Evolutionary conservation across 495 filamentous ascomycete genomes (phyloP), one percentile per base, ranked within the genome.

Genomic region (Daldinia caldariorum): DNA sequence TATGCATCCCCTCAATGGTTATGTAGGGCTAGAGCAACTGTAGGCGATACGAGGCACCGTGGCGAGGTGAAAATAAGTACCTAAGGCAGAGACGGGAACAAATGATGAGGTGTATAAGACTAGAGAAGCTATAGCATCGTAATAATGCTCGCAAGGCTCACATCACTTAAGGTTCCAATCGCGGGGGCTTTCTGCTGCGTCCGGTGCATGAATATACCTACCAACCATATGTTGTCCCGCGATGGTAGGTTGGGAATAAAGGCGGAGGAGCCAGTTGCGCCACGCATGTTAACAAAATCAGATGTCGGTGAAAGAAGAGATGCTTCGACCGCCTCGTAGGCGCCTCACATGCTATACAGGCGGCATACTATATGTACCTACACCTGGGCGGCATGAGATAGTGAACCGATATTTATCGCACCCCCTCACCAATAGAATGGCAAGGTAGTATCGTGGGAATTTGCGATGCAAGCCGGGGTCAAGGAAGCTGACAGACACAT

Each of bases 401-500:
- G 61, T 39, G 57, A 70, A 70, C 67, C 61, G 56, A 53, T 66
- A n/a, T 51, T 57, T 61, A 14, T 29, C 16, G 34, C 62, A 29
- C 51, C 51, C 50, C 39, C 16, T 58, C 56, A 57, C 61, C 55
- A 66, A 26, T 43, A 58, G 50, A 47, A 70, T 70, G 51, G 68
- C 37, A 29, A 62, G 57, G 63, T 71, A 29, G 68, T 63, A 71
- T 66, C 66, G 53, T 66, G 45, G 68, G 68, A 71, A 59, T 63
- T 63, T 20, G 63, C 59, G 58, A 66, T 54, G 63, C 58, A 53
- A 38, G 54, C 47, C 53, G 51, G 68, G 68, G 58, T 63, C 43
- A 66, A 66, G 68, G 63, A 66, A 71, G 51, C 68, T 71, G 68
- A 71, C 68, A 66, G 68, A 71, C 68, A 66, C 45, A 59, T 61